Base-by-base conservation (phyloP, 1,139 yeast species). In the Pichia sp. region DNA sequence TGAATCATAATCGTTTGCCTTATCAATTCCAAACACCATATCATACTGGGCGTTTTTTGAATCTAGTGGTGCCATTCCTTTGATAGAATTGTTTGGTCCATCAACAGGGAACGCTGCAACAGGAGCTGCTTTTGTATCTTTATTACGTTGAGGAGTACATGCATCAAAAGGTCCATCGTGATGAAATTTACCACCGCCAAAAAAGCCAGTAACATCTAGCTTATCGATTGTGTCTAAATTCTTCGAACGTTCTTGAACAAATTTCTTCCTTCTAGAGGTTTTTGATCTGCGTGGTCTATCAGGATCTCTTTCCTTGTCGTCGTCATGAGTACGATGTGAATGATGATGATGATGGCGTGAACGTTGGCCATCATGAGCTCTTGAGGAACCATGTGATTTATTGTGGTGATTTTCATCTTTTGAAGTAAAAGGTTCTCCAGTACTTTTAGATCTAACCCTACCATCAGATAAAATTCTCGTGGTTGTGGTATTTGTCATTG, bases 91-190 rank as follows among this genome's bases (percentile, higher is more conserved):
- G 67, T 90, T 92, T 53, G 97, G 96, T 0, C 97, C 97, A 68
- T 90, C 95, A 5, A 77, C 85, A 2, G 97, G 96, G 74, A 89
- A 92, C 0, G 98, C 98, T 71, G 82, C 74, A 30, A 92, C 96
- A 3, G 98, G 98, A 0, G 97, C 96, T 40, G 79, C 81, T 64
- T 81, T 83, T 32, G 71, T 71, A 63, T 85, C 78, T 68, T 86
- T 86, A 69, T 92, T 92, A 66, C 97, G 82, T 66, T 87, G 96
- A 6, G 98, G 97, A 5, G 95, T 86, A 67, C 97, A 90, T 2
- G 98, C 98, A 66, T 92, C 98, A 66, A 92, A 92, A 25, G 98
- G 98, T 11, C 98, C 98, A 67, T 92, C 98, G 66, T 92, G 98
- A 67, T 92, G 98, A 75, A 92, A 92, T 1, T 92, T 87, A 31